These are phyloP conservation scores for Tolypocladium cylindrosporum DNA, from an alignment of 2,329 filamentous ascomycete genomes.

Conservation along the genomic window DNA sequence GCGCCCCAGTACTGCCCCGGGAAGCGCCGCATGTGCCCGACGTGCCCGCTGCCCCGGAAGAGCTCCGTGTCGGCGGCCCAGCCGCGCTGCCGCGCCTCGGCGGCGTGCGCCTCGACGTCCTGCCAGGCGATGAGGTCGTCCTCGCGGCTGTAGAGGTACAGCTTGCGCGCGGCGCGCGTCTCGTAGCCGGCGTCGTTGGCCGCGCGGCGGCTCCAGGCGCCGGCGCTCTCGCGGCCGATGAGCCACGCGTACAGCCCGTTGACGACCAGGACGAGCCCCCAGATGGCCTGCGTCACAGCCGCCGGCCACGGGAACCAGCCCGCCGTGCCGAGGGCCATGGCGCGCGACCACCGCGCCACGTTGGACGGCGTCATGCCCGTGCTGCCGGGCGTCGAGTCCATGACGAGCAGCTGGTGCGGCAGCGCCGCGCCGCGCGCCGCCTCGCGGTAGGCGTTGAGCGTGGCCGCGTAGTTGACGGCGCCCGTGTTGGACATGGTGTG, in stretches of 20 bases:
- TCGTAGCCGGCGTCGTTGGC: slow-evolving; percentile 27
- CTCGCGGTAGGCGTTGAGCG: slow-evolving; percentile 34
- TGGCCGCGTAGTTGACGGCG: slow-evolving; percentile 40
- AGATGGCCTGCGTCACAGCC: slow-evolving; percentile 34
- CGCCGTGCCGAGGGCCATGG: slow-evolving; percentile 40
- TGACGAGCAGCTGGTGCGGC: slow-evolving; percentile 37
- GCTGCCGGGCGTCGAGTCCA: slow-evolving; percentile 44
- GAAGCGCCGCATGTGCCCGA: slow-evolving; percentile 49
- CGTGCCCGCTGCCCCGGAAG: slow-evolving; percentile 50
- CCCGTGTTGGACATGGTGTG: slow-evolving; percentile 52
- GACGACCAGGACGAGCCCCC: slow-evolving; percentile 29
- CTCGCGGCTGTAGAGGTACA: slow-evolving; percentile 50
- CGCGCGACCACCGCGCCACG: slow-evolving; percentile 39
- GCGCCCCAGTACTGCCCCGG: slow-evolving; percentile 47
- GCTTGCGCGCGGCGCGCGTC: slow-evolving; percentile 26
- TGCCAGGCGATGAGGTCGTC: slow-evolving; percentile 46
- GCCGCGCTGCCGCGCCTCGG: slow-evolving; percentile 34
- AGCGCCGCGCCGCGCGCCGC: slow-evolving; percentile 23
- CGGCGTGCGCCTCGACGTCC: slow-evolving; percentile 46
- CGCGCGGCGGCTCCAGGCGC: slow-evolving; percentile 25
- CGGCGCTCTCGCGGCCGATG: slow-evolving; percentile 28
- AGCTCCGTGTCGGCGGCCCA: slow-evolving; percentile 37
- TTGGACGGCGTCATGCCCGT: slow-evolving; percentile 29
- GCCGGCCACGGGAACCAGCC: slow-evolving; percentile 39
- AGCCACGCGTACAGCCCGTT: slow-evolving; percentile 23